phyloP scores from a whole-genome alignment of 495 filamentous ascomycete species.

The Lasiosphaeria ovina region DNA sequence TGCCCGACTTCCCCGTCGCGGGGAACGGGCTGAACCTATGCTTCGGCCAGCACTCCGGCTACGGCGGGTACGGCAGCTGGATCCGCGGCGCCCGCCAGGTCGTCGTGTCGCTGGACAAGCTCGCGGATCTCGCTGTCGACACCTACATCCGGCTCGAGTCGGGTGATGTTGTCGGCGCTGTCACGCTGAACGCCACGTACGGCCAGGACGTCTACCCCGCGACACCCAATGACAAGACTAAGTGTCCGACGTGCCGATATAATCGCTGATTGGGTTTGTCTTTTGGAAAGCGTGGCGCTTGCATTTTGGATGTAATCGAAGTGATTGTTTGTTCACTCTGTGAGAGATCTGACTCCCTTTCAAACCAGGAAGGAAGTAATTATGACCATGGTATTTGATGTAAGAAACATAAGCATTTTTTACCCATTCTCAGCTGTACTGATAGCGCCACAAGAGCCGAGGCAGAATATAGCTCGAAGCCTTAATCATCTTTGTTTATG shows the following conservation, averaged over 20 bases:
- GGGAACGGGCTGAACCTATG: constrained; percentile 53
- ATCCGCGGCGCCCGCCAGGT: constrained; percentile 61
- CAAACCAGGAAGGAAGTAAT: too few species aligned
- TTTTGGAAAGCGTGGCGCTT: too few species aligned
- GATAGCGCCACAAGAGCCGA: too few species aligned
- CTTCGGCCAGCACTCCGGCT: constrained; percentile 69
- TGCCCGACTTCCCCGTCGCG: constrained; percentile 30
- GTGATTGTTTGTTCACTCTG: too few species aligned
- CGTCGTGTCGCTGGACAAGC: constrained; percentile 38
- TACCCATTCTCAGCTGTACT: too few species aligned
- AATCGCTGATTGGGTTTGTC: too few species aligned
- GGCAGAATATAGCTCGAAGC: too few species aligned
- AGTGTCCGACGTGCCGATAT: constrained; percentile 10
- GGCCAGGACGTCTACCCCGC: constrained; percentile 57
- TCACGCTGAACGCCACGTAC: constrained; percentile 69
- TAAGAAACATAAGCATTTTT: too few species aligned
- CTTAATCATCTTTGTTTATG: too few species aligned
- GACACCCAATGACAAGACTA: constrained; percentile 38
- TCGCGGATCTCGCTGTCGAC: constrained; percentile 44
- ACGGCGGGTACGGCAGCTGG: constrained; percentile 68
- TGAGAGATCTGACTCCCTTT: too few species aligned
- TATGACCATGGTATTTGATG: too few species aligned
- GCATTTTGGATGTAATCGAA: too few species aligned
- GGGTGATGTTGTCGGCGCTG: constrained; percentile 51
- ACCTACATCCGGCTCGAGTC: constrained; percentile 69